Base-by-base conservation (phyloP, 148 eudicot species). In the Mesembryanthemum crystallinum region DNA sequence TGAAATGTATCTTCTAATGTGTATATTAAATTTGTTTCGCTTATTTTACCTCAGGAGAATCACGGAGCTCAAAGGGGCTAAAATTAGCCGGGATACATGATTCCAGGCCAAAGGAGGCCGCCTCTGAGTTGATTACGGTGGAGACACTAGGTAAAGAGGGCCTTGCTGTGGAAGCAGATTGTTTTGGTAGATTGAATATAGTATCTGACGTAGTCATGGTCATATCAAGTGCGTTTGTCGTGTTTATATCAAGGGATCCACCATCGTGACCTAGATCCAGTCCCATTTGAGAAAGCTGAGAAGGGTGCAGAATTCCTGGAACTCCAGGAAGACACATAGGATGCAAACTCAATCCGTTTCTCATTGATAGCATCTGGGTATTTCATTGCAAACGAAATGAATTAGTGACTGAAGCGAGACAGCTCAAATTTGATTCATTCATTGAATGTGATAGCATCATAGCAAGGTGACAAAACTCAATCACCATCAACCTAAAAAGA, bases 361-460 rank as follows among this genome's bases (percentile, higher is more conserved):
- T 86, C 93, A 88, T 81, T 35, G 98, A 90, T 64, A 94, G 57
- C 97, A 91, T 88, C 98, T 94, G 83, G 83, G 57, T 64, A 76
- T 64, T 71, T 43, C 25, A 35, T 58, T n/a, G 57, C 0, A 51
- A 55, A 21, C 21, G 60, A 67, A 9, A 43, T 45, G 67, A 69
- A 63, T 4, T 10, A 57, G 6, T 33, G 28, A 49, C 69, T 60
- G 39, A 49, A 64, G 54, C 49, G 9, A 30, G 39, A 52, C 29
- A 37, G 17, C 37, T 52, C 29, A 71, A 24, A 32, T n/a, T 33
- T 35, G 49, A 28, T 63, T 25, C 3, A 13, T 20, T 3, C 32
- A 21, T 0, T 62, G 5, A 43, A 29, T 27, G 39, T 0, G 21
- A 62, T 61, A 29, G 11, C 7, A 25, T 0, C 11, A 62, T 61